phyloP scores from a whole-genome alignment of 2,329 filamentous ascomycete species.

The Microcyclosporella mali region DNA sequence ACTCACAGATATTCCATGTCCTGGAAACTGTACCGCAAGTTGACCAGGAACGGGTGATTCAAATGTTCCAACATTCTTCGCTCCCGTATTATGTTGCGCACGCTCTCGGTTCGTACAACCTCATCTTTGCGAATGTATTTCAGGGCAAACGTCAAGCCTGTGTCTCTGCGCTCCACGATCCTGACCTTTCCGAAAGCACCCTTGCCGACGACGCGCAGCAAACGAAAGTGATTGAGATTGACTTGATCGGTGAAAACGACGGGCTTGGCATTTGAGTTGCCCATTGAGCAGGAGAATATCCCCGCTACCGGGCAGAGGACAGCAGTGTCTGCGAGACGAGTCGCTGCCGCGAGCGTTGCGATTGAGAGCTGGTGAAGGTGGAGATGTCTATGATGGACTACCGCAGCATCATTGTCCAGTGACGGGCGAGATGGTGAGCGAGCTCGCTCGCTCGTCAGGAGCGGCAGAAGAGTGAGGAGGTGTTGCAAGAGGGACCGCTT shows the following conservation, averaged over 20 bases:
- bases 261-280: slow-evolving; percentile 91
- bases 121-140: slow-evolving; percentile 99
- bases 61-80: slow-evolving; percentile 96
- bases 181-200: slow-evolving; percentile 98
- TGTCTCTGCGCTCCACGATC: slow-evolving; percentile 97
- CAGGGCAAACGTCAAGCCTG: slow-evolving; percentile 83
- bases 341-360: background rate
- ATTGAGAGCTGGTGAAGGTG: too few species aligned
- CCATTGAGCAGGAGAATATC: slow-evolving; percentile 54
- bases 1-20: slow-evolving; percentile 96
- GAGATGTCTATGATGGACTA: background rate
- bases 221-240: slow-evolving; percentile 93
- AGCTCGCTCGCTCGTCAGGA: background rate
- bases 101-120: slow-evolving; percentile 95
- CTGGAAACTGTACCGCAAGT: slow-evolving; percentile 97
- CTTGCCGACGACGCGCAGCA: slow-evolving; percentile 91
- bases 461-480: background rate
- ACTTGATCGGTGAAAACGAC: slow-evolving; percentile 92
- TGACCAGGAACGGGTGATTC: slow-evolving; percentile 96
- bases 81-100: slow-evolving; percentile 96
- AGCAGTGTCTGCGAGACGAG: background rate
- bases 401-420: slow-evolving; percentile 7
- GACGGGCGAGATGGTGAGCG: background rate
- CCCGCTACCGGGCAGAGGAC: slow-evolving; percentile 2
- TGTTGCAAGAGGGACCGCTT: too few species aligned